Conservation (phyloP, 73 alveolate species). For the Durusdinium trenchii region DNA sequence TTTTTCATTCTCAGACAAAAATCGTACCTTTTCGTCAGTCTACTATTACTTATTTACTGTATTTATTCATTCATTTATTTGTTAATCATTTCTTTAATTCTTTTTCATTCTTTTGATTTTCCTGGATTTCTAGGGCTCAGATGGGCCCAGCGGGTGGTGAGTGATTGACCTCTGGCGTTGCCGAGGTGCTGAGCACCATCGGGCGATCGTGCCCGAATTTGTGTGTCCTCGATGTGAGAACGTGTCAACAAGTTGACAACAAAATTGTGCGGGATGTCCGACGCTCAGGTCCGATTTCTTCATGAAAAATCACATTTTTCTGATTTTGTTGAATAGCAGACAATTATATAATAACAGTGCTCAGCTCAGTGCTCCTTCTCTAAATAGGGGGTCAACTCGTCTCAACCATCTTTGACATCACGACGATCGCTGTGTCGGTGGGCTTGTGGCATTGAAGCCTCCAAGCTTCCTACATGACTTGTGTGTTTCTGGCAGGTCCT, state of each 20-base stretch:
- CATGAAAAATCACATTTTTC: too few relatives aligned
- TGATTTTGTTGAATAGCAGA: too few relatives aligned
- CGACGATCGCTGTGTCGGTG: too few relatives aligned
- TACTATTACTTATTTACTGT: background rate
- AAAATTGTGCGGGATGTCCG: constrained; percentile 56
- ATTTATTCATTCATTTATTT: background rate
- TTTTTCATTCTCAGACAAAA: background rate
- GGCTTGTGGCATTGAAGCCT: too few relatives aligned
- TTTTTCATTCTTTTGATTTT: background rate
- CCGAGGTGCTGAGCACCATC: constrained; percentile 76
- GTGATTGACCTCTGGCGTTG: too few relatives aligned
- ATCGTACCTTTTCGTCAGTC: background rate
- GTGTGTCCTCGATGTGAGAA: constrained; percentile 81
- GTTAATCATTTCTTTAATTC: background rate
- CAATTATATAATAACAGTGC: too few relatives aligned
- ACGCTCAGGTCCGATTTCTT: background rate
- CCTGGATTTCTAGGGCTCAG: background rate
- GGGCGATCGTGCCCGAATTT: constrained; percentile 93
- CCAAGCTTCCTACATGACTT: too few relatives aligned
- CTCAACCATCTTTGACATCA: too few relatives aligned
- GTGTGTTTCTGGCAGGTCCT: constrained; percentile 18
- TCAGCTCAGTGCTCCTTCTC: too few relatives aligned
- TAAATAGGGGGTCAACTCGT: too few relatives aligned
- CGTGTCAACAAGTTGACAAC: constrained; percentile 81
- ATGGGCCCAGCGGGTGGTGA: too few relatives aligned